A percentile compares a stretch with the other conserved stretches of the same genome.
phyloP scores from a whole-genome alignment of 345 rosid genomes.

The Turnera subulata region DNA sequence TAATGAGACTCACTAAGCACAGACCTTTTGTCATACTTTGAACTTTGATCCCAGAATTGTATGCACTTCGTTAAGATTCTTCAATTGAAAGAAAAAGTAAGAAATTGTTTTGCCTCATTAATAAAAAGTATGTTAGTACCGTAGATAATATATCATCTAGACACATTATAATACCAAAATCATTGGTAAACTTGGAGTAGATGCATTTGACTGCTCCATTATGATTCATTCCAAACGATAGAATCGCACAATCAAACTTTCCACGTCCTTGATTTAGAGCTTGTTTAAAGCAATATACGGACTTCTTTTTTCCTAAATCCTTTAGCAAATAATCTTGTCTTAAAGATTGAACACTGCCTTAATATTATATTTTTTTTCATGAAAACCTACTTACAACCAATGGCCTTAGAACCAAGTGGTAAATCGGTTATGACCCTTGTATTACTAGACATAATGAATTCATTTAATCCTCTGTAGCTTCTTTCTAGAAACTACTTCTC shows the following conservation, averaged over 20 bases:
- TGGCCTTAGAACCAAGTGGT: conserved; percentile 3
- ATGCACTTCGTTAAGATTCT: too few species aligned
- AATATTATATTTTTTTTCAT: conserved; percentile 6
- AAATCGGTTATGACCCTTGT: conserved; percentile 1
- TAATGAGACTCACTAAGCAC: too few species aligned
- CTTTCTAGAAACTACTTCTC: neutral
- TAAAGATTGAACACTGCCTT: too few species aligned
- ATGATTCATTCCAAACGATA: too few species aligned
- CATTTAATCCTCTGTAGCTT: neutral
- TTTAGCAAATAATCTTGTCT: conserved; percentile 5
- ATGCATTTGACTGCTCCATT: too few species aligned
- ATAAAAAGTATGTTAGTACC: neutral
- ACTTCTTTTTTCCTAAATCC: neutral
- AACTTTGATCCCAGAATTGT: too few species aligned
- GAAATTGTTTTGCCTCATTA: too few species aligned
- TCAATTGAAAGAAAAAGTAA: too few species aligned
- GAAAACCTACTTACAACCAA: conserved; percentile 13
- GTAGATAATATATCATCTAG: neutral
- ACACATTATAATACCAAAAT: neutral
- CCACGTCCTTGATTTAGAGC: too few species aligned
- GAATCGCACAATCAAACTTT: too few species aligned
- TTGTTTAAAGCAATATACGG: neutral
- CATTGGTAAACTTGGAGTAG: neutral
- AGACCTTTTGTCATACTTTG: too few species aligned
- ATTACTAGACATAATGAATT: neutral